Base-by-base conservation (phyloP, 495 filamentous ascomycete genomes). In the Penicillium macrosclerotiorum region DNA sequence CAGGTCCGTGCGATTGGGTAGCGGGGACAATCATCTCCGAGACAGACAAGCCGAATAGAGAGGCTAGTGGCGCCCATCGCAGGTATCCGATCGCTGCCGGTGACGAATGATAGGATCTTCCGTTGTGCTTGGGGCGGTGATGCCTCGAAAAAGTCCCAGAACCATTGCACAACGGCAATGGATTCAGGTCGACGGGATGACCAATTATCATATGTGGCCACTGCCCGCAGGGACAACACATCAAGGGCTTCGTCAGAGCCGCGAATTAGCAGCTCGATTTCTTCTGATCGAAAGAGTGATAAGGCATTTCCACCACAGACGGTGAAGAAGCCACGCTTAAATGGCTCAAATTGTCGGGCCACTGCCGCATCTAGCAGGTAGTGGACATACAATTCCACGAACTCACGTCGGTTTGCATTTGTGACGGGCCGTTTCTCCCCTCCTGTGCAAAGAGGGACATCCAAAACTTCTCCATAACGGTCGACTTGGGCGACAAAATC, bases 251-350 rank as follows among this genome's bases (percentile, higher is more conserved):
- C 89, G 41, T 92, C 89, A n/a, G 88, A 92, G 17, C 91, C 91
- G 30, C 92, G 83, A 11, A 96, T 77, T 2, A 96, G 77, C 3
- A 95, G 74, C 59, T 96, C 91, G 48, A 96, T 94, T 62, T 96
- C 91, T 64, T 96, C 91, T 2, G 91, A 86, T n/a, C 89, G 81
- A 62, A 96, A 96, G 8, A 96, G 76, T 3, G 86, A 89, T 17
- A 95, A 71, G 12, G 90, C 91, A 62, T 95, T 95, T 17, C 90
- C 89, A 23, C 86, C 88, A 61, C 90, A 95, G 29, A 96, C 90
- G 2, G 87, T 94, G 68, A 87, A 96, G 64, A 96, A 96, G 3
- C 91, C 91, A 33, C 91, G 82, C 63, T 92, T 94, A 75, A 96
- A 96, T 8, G 91, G 92, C 65, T 96, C 92, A 45, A 91, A 96